phyloP scores from a whole-genome alignment of 73 alveolate genomes.

The Stentor roeselii region DNA sequence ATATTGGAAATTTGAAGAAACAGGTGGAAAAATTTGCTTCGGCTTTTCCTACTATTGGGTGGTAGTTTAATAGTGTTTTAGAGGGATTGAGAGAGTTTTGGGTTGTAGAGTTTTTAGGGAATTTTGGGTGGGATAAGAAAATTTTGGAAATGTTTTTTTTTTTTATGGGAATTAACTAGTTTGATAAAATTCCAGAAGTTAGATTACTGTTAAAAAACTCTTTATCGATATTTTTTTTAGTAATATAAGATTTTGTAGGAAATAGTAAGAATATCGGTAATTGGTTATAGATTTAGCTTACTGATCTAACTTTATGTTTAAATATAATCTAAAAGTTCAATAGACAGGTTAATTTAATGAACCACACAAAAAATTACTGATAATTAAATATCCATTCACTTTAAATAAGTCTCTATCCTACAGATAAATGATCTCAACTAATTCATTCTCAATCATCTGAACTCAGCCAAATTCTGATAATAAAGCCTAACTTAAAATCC shows the following conservation, averaged over 20 bases:
- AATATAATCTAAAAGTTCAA: too few relatives aligned
- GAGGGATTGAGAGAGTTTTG: too few relatives aligned
- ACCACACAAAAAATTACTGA: neutral
- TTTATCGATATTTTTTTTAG: neutral
- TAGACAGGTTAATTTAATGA: neutral
- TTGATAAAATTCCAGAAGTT: too few relatives aligned
- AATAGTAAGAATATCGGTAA: neutral
- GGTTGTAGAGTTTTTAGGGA: too few relatives aligned
- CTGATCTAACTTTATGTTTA: neutral
- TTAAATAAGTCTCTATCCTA: neutral
- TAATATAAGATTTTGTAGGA: neutral
- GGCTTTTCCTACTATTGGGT: slow-evolving; percentile 49
- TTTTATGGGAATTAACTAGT: too few relatives aligned
- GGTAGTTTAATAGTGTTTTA: slow-evolving; percentile 4
- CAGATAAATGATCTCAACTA: too few relatives aligned
- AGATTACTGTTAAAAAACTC: neutral
- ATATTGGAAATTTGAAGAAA: neutral
- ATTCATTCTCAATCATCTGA: too few relatives aligned
- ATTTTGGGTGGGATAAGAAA: too few relatives aligned
- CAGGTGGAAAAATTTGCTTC: slow-evolving; percentile 49
- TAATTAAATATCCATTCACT: neutral
- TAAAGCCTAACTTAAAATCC: neutral
- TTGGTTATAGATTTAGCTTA: neutral
- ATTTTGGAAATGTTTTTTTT: too few relatives aligned
- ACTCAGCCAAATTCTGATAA: too few relatives aligned